Base-by-base conservation (phyloP, 768 basidiomycete genomes). In the Russula emetica region DNA sequence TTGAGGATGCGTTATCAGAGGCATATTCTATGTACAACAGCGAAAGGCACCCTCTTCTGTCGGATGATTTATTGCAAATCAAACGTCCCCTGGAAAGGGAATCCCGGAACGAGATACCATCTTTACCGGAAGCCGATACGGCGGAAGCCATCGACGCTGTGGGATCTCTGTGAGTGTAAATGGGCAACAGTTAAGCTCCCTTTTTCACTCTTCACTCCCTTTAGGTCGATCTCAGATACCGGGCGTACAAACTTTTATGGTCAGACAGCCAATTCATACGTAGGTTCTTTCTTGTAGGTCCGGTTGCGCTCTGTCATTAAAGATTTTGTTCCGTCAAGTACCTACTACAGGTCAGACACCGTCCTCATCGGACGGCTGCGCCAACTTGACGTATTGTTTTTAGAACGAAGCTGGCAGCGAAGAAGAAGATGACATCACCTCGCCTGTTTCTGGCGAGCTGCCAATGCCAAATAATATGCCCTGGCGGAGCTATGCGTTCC, bases 31-130 rank as follows among this genome's bases (percentile, higher is more conserved):
- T 75, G 45, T 76, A 78, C 65, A 83, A 82, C 1, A 71, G 67
- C 53, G 80, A 82, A 38, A 71, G 75, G 0, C 87, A 89, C 69
- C 85, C 84, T 13, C 76, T 89, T 49, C 76, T 89, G 24, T 75
- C 76, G 24, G 81, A 85, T 5, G 84, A 87, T 6, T 79, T 89
- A 16, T 76, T 85, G 36, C 81, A 80, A 69, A 81, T 88, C 49
- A 88, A 88, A 71, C 78, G 82, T n/a, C 87, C 87, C 1, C 73
- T 87, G 16, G 86, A 87, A 70, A 76, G 85, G 61, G 84, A 86
- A 72, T 75, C 80, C 3, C 72, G 72, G 45, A 80, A 83, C 52
- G 69, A 69, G 38, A 44, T 69, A 16, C 69, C 70, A 22, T 72
- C 71, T 55, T 70, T 72, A 42, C 68, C 68, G 9, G 76, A 81